Percentiles rank a stretch among this genome's conserved stretches.
phyloP scores from a whole-genome alignment of 2,329 filamentous ascomycete species.

The Alternaria gansuensis region DNA sequence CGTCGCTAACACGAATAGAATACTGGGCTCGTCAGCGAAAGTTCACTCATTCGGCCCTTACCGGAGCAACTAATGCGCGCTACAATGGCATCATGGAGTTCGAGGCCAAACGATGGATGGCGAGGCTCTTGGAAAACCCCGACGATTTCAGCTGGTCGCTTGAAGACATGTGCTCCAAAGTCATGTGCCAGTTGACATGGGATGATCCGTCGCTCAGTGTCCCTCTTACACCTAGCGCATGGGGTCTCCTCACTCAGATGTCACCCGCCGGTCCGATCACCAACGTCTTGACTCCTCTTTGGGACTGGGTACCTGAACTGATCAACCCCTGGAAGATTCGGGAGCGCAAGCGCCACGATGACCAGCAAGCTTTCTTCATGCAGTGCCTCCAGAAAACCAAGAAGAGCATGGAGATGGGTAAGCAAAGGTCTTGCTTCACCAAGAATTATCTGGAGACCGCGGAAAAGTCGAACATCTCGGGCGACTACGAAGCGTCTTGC shows the following conservation, averaged over 20 bases:
- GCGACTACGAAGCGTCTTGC: conserved; percentile 52
- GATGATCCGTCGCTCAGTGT: conserved; percentile 61
- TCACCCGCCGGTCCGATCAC: conserved; percentile 66
- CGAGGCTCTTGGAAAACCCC: conserved; percentile 59
- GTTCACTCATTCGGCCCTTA: conserved; percentile 63
- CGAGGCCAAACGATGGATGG: conserved; percentile 64
- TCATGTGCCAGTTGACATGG: conserved; percentile 65
- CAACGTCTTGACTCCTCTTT: conserved; percentile 65
- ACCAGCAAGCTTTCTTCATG: conserved; percentile 64
- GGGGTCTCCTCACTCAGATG: conserved; percentile 67
- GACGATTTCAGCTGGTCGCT: conserved; percentile 62
- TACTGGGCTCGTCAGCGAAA: conserved; percentile 65
- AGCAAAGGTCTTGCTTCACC: conserved; percentile 47
- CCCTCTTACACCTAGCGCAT: conserved; percentile 61
- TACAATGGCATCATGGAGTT: conserved; percentile 62
- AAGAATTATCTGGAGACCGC: conserved; percentile 47
- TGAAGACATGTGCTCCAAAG: conserved; percentile 67
- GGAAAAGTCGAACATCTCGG: conserved; percentile 54
- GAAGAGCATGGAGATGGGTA: conserved; percentile 44
- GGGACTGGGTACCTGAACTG: conserved; percentile 59
- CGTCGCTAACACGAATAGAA: conserved; percentile 44
- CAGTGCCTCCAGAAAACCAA: conserved; percentile 54
- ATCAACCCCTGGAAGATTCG: conserved; percentile 65
- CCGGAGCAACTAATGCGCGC: conserved; percentile 55
- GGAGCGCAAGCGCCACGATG: conserved; percentile 63